Evolutionary conservation across 2,329 filamentous ascomycete species (phyloP), one percentile per base, ranked within the genome.

Genomic region (Aspergillus cejpii): DNA sequence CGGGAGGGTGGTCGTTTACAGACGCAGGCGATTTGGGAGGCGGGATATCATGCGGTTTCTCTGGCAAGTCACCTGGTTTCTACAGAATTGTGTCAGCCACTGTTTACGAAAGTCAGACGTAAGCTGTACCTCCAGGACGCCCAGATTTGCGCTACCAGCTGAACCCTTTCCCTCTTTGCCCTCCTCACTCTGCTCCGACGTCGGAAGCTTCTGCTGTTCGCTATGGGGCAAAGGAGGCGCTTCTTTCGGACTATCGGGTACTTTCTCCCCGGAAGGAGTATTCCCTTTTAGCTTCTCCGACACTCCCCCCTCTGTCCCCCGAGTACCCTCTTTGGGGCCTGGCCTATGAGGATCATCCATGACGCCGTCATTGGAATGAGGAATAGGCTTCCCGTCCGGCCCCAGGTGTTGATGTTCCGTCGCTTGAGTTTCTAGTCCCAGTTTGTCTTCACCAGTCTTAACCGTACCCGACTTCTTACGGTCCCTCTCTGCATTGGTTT

Each of bases 251-350:
- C 84, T 78, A 52, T 87, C 84, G 3, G 90, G 90, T 49, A 81
- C 83, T 63, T 89, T 91, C 59, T 86, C 65, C 76, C 79, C 53
- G 77, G 83, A 3, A 76, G 82, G 76, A 60, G 85, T 83, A 49
- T 80, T 78, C 39, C 81, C 83, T 71, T 88, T 92, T 55, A 82
- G 81, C 68, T 94, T 95, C 63, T 90, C 85, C 20, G 84, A 88
- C 33, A 97, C 87, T 41, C 91, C 90, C 10, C 89, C 90, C 61
- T 90, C 86, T 1, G 87, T 94, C 29, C 91, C 91, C 3, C 85
- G 87, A 2, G 87, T 94, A 37, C 90, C 91, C 63, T 89, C 78
- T 62, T 89, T 90, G 3, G 90, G 87, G 31, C 79, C 77, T 28
- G 77, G 70, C 53, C 88, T 76, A 62, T 85, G 78, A 51, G 84